Evolutionary conservation across 2,329 filamentous ascomycete genomes (phyloP).

Genomic region (Phoma herbarum): DNA sequence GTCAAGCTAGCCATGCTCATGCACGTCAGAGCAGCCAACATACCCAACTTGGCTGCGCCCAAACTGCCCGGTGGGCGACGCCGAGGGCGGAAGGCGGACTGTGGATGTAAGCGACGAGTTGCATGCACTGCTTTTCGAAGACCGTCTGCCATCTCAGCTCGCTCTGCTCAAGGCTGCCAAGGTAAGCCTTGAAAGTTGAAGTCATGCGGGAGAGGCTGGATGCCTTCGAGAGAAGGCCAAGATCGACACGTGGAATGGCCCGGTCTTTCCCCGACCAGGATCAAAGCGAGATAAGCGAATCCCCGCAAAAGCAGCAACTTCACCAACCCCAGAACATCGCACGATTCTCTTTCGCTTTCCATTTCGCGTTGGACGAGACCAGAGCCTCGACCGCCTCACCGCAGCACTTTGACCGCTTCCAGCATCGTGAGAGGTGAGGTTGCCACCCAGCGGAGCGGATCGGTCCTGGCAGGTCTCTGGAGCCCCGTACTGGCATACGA

Average conservation of each 20-base stretch:
- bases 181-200: slow-evolving; percentile 3
- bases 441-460: not conserved
- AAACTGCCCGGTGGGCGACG: not conserved
- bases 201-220: slow-evolving; percentile 7
- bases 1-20: slow-evolving; percentile 4
- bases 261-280: not conserved
- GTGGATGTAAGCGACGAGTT: not conserved
- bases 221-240: not conserved
- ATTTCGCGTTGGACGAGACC: slow-evolving; percentile 1
- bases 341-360: not conserved
- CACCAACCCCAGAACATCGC: slow-evolving; percentile 6
- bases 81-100: not conserved
- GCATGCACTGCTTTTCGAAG: not conserved
- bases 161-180: slow-evolving; percentile 3
- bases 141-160: not conserved
- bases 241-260: slow-evolving; percentile 4
- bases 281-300: slow-evolving; percentile 14
- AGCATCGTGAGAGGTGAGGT: not conserved
- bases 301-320: slow-evolving; percentile 16
- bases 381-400: not conserved
- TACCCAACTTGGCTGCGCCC: not conserved
- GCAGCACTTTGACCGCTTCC: not conserved
- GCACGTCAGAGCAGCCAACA: not conserved
- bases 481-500: not conserved
- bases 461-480: not conserved